These are phyloP conservation scores for Dryas integrifolia DNA, from an alignment of 331 rosid species.

Conservation along the genomic window DNA sequence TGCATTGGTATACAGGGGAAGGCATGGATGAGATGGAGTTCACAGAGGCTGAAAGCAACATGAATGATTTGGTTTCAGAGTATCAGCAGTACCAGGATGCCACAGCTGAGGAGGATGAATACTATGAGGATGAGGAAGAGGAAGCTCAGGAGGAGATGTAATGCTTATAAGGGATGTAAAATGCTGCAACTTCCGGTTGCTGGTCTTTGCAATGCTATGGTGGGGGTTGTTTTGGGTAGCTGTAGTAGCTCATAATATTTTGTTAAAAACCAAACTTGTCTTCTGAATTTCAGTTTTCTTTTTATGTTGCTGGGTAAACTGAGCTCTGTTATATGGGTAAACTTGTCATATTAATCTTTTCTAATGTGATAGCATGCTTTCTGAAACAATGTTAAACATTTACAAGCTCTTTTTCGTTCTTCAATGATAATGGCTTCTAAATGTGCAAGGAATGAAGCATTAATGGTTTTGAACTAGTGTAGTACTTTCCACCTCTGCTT, in stretches of 20 bases:
- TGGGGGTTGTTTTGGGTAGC: conserved; percentile 24
- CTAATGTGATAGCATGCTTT: background rate
- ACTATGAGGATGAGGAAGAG: conserved; percentile 52
- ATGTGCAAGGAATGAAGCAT: too few species aligned
- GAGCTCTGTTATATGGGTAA: background rate
- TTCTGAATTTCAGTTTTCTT: conserved; percentile 13
- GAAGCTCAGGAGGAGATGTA: conserved; percentile 26
- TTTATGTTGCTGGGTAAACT: conserved; percentile 16
- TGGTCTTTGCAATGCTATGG: conserved; percentile 27
- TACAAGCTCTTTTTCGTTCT: too few species aligned
- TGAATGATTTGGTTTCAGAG: conserved; percentile 68
- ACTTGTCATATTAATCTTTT: background rate
- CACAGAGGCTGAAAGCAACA: conserved; percentile 74
- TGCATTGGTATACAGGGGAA: conserved; percentile 78
- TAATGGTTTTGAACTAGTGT: too few species aligned
- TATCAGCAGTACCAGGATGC: conserved; percentile 78
- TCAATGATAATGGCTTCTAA: too few species aligned
- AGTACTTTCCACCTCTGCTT: too few species aligned
- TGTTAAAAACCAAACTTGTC: conserved; percentile 14
- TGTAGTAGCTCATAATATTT: conserved; percentile 24
- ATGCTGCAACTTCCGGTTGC: conserved; percentile 69
- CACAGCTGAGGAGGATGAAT: conserved; percentile 58
- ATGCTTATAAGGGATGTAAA: background rate
- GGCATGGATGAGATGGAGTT: conserved; percentile 84
- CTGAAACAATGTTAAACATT: background rate